Evolutionary conservation across 1,284 basidiomycete genomes (phyloP).

Genomic region (Rhodofomes roseus): DNA sequence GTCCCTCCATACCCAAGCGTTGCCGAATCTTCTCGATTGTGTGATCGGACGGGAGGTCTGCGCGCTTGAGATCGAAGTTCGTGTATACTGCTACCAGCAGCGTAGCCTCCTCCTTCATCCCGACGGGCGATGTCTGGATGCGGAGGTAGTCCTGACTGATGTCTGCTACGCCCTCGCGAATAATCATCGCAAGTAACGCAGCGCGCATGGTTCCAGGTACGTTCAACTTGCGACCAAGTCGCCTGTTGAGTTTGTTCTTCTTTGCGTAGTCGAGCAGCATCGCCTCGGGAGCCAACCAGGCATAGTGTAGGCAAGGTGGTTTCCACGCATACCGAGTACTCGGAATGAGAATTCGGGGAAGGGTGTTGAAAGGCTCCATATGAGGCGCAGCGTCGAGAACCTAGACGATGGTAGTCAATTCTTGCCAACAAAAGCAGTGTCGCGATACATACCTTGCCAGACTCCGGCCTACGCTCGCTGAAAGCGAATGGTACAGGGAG

Average conservation of each 20-base stretch:
- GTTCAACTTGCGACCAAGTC: not conserved
- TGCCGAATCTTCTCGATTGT: too few species aligned
- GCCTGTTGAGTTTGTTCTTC: not conserved
- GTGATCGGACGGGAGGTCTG: too few species aligned
- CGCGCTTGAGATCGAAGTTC: too few species aligned
- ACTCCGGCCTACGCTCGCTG: not conserved
- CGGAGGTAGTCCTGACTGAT: not conserved
- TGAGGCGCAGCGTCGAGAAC: not conserved
- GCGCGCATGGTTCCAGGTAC: not conserved
- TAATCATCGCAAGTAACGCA: not conserved
- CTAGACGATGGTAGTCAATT: too few species aligned
- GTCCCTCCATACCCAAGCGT: too few species aligned
- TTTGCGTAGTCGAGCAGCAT: not conserved
- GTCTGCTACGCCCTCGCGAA: not conserved
- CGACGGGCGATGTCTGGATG: not conserved
- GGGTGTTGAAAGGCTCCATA: not conserved
- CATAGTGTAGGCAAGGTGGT: not conserved
- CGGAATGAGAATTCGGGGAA: not conserved
- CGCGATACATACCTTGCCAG: too few species aligned
- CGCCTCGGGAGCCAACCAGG: not conserved
- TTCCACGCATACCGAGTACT: not conserved
- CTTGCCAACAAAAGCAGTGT: too few species aligned
- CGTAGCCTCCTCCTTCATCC: not conserved
- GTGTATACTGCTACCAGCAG: not conserved
- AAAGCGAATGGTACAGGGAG: not conserved